Conservation (phyloP, 257 asterid genomes). For the Solanum medicagineum region DNA sequence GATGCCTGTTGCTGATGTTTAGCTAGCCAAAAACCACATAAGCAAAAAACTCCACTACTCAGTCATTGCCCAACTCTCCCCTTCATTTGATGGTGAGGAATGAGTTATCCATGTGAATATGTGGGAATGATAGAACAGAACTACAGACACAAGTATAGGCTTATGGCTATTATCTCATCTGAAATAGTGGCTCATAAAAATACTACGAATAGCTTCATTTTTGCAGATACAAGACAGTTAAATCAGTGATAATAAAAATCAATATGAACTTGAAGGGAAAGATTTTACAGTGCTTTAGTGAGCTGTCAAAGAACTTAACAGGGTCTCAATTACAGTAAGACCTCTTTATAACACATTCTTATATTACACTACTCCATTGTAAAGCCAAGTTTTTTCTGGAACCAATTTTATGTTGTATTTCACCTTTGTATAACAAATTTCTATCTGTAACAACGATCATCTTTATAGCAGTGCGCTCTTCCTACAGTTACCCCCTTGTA, state of each 20-base stretch:
- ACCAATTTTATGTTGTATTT: neutral
- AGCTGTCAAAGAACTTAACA: neutral
- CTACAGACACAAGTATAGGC: neutral
- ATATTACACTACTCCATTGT: neutral
- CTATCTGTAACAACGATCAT: neutral
- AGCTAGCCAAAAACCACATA: neutral
- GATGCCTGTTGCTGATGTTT: neutral
- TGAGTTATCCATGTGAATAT: neutral
- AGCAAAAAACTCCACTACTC: neutral
- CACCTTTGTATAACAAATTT: neutral
- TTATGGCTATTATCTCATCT: neutral
- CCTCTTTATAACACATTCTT: neutral
- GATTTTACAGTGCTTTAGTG: neutral
- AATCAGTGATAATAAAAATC: neutral
- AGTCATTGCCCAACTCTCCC: neutral
- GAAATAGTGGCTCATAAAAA: neutral
- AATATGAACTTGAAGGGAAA: neutral
- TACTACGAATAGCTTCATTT: neutral
- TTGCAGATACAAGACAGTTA: neutral
- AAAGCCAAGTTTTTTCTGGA: neutral
- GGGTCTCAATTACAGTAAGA: neutral
- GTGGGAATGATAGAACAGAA: neutral
- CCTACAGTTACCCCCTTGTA: neutral
- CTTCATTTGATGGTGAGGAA: neutral
- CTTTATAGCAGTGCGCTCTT: neutral